Base-by-base conservation (phyloP, 371 early-diverging fungal genomes). In the Mucor saturninus region DNA sequence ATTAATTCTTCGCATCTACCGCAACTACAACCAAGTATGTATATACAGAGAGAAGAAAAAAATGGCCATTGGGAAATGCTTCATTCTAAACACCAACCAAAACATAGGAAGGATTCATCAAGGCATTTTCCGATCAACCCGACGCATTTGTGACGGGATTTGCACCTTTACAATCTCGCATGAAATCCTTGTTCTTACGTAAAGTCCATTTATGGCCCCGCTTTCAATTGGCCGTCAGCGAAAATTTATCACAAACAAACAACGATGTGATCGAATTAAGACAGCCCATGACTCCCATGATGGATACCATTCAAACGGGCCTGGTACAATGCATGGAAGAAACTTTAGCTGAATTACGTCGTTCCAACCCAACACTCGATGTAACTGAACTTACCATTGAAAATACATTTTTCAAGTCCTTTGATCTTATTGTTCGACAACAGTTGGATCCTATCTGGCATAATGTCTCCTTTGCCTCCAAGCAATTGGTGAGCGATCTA, bases 371-470 rank as follows among this genome's bases (percentile, higher is more conserved):
- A 11, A 75, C 75, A 35, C 88, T 95, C n/a, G 96, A 95, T 59
- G 53, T 87, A 0, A 89, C 89, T n/a, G 88, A 92, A 1, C 83
- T 95, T 32, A 94, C 90, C 0, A 80, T 95, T 4, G 96, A 98
- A 65, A 90, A 93, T 65, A 86, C 94, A 0, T 80, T 96, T 48
- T 91, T 91, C 71, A 82, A 83, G 50, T 88, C 91, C 0, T 96
- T 95, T 72, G 96, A 95, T 76, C 64, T 68, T 4, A 80, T 90
- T 39, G 74, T 97, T 14, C 79, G 91, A 21, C 72, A 75, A 4
- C 93, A 93, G 70, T 72, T 98, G 35, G 91, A 91, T 61, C 92
- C 95, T 2, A 79, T 93, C 31, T 97, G 97, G 97, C 96, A 97
- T 73, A 79, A 86, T 7, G 83, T 96, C 11, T 82, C 89, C 39